Evolutionary conservation across 768 basidiomycete genomes (phyloP).

Genomic region (Mycena capillaripes): DNA sequence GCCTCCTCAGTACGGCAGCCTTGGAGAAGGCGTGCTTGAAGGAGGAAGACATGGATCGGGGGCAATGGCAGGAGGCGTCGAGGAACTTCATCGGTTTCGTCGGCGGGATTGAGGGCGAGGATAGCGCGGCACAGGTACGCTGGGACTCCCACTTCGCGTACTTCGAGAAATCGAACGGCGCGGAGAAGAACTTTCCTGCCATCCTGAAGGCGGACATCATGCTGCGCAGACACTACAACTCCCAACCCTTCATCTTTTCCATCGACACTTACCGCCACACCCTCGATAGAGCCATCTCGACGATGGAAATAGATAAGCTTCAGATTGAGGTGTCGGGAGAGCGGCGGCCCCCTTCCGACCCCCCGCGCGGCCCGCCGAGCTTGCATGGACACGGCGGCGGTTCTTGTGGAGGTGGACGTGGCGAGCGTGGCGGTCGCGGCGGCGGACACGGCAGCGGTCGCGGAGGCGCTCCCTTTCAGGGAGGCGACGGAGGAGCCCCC

Average conservation of each 20-base stretch:
- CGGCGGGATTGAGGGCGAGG: neutral
- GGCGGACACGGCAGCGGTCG: neutral
- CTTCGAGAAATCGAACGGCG: neutral
- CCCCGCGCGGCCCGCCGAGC: too few relatives aligned
- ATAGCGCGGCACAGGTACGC: neutral
- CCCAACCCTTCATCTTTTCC: neutral
- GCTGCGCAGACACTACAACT: neutral
- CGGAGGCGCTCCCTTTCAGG: neutral
- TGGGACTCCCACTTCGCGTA: slow-evolving; percentile 11
- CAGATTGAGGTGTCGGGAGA: neutral
- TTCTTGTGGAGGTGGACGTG: too few relatives aligned
- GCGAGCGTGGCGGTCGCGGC: neutral
- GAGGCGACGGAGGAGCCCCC: neutral
- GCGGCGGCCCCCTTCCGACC: too few relatives aligned
- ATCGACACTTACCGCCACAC: neutral
- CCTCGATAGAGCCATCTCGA: neutral
- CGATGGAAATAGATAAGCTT: neutral
- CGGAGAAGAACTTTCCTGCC: neutral
- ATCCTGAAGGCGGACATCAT: neutral
- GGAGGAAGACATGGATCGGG: neutral
- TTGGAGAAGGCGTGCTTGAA: neutral
- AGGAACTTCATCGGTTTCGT: neutral
- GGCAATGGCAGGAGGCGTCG: neutral
- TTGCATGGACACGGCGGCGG: neutral
- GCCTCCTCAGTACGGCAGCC: neutral